Evolutionary conservation across 805 yeast genomes (phyloP).

Genomic region (Saccharomycopsis fibuligera): DNA sequence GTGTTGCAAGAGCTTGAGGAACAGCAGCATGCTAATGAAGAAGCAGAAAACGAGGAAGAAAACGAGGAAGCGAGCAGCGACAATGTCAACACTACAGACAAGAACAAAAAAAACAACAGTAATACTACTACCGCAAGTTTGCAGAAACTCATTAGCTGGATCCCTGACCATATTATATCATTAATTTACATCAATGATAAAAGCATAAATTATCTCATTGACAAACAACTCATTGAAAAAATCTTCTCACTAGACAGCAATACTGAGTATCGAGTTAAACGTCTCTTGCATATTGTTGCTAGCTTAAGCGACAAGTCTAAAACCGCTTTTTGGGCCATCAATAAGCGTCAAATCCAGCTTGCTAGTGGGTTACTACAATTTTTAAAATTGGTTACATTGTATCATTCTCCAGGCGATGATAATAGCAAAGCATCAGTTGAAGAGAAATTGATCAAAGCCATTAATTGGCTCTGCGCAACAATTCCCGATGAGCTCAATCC

Average conservation of each 20-base stretch:
- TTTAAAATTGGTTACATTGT: constrained; percentile 43
- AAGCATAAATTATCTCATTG: constrained; percentile 60
- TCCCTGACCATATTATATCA: constrained; percentile 62
- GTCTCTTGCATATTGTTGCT: constrained; percentile 45
- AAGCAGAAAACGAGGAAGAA: background rate
- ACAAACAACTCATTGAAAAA: constrained; percentile 50
- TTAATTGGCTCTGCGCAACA: constrained; percentile 53
- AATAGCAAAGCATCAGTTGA: constrained; percentile 17
- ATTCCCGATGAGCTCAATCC: constrained; percentile 50
- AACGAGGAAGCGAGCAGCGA: background rate
- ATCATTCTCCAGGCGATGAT: constrained; percentile 27
- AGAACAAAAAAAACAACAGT: background rate
- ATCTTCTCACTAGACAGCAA: constrained; percentile 51
- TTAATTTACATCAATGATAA: constrained; percentile 70
- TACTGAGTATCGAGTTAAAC: constrained; percentile 32
- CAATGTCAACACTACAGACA: background rate
- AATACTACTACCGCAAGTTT: constrained; percentile 6
- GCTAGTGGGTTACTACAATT: constrained; percentile 45
- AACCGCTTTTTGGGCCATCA: constrained; percentile 61
- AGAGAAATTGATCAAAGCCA: constrained; percentile 44
- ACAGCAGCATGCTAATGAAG: background rate
- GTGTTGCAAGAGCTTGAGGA: constrained; percentile 24
- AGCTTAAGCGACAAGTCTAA: constrained; percentile 51
- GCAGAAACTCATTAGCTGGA: constrained; percentile 35
- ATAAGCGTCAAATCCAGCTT: constrained; percentile 59